Percentiles rank a stretch among this genome's conserved stretches.
phyloP scores from a whole-genome alignment of 441 rosid species.

The Adansonia gregorii region DNA sequence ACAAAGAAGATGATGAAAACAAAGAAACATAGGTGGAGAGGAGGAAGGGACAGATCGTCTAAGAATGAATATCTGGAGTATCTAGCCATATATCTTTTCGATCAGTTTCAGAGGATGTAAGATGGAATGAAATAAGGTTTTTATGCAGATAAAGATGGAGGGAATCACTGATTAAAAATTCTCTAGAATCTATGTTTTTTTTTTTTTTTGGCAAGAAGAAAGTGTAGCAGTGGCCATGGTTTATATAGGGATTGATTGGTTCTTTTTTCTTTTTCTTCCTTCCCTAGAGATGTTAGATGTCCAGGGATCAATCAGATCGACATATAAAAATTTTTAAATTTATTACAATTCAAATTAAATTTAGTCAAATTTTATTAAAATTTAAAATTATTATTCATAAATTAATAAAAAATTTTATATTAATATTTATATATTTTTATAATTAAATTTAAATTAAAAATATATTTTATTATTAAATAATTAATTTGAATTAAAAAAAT shows the following conservation, averaged over 20 bases:
- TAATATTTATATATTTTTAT: too few relatives aligned
- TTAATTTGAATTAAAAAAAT: too few relatives aligned
- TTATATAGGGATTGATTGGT: slow-evolving; percentile 2
- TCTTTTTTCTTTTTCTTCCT: too few relatives aligned
- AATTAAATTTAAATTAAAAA: too few relatives aligned
- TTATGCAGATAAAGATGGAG: background rate
- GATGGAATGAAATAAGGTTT: background rate
- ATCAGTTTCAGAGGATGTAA: background rate
- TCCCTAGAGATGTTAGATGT: too few relatives aligned
- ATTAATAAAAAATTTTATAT: too few relatives aligned
- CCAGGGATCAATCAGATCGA: too few relatives aligned
- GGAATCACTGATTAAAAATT: background rate
- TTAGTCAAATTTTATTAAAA: too few relatives aligned
- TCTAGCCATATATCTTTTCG: slow-evolving; percentile 51
- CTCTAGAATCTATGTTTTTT: slow-evolving; percentile 8
- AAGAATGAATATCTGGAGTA: slow-evolving; percentile 48
- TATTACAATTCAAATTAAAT: too few relatives aligned
- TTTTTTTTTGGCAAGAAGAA: background rate
- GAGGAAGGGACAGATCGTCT: slow-evolving; percentile 56
- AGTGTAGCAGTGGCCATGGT: background rate
- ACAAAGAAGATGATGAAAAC: slow-evolving; percentile 47
- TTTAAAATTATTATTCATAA: too few relatives aligned
- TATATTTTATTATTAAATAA: too few relatives aligned
- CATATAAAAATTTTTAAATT: too few relatives aligned
- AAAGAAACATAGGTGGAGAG: slow-evolving; percentile 63